Evolutionary conservation across 306 rosid genomes (phyloP), one percentile per base, ranked within the genome.

Genomic region (Sophora flavescens): DNA sequence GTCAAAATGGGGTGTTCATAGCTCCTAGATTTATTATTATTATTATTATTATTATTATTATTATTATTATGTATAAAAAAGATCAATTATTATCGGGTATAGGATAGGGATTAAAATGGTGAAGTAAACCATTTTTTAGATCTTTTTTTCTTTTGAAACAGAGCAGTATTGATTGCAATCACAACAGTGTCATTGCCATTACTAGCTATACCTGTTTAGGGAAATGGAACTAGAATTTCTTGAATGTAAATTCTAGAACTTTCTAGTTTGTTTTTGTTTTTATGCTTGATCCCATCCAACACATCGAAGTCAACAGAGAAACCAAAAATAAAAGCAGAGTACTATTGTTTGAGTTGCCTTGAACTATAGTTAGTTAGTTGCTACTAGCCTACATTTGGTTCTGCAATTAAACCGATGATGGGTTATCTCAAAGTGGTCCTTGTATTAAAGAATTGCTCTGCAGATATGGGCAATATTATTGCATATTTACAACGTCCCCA

Each of bases 371-470:
- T 56, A 42, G 44, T 42, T 44, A 9, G 50, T 44, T 16, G 15
- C 22, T 51, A n/a, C 17, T 9, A 16, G 11, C 6, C 8, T 54
- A 54, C 32, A 51, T 22, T 8, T 9, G 14, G 48, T 42, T 42
- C 50, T 44, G 14, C 47, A 42, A 9, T 30, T 7, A 44, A 9
- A 36, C 7, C 9, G 57, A 50, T 66, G 58, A 58, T 74, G 63
- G 4, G 15, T 56, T 59, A 22, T 39, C 72, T 52, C 54, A 36
- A n/a, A 53, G 85, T 77, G 85, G 85, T 77, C 85, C 82, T 56
- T 57, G 17, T 11, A 66, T 45, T 32, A 54, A 76, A 75, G 81
- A 70, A 35, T 5, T 68, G 53, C 76, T 59, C 33, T 56, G 51
- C 4, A 70, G 66, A 78, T 77, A 75, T 52, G 69, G 35, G 42